Evolutionary conservation across 179 eudicot genomes (phyloP).

Genomic region (Beta lomatogona): DNA sequence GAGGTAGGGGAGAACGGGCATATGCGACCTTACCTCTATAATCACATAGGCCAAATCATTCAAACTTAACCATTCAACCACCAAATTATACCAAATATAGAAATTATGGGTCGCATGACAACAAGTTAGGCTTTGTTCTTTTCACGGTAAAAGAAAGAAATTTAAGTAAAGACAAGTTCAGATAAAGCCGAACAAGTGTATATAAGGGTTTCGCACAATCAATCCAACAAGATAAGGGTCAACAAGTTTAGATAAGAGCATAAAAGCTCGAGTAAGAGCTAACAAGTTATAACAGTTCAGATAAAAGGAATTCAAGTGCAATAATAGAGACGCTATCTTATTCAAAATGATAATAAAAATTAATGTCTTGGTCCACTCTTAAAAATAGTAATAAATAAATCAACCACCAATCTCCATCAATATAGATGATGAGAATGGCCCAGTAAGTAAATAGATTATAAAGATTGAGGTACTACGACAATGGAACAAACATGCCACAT

Average conservation of each 20-base stretch:
- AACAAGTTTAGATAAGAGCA: too few relatives aligned
- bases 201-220: too few relatives aligned
- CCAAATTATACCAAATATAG: not conserved
- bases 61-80: not conserved
- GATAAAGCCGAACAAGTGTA: too few relatives aligned
- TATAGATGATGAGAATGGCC: not conserved
- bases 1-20: too few relatives aligned
- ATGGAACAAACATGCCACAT: not conserved
- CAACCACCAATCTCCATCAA: not conserved
- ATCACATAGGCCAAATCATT: not conserved
- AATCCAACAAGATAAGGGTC: too few relatives aligned
- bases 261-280: too few relatives aligned
- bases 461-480: not conserved
- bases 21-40: not conserved
- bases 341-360: slow-evolving; percentile 4
- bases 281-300: too few relatives aligned
- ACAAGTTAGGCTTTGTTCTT: too few relatives aligned
- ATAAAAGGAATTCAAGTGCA: not conserved
- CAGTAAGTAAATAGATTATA: not conserved
- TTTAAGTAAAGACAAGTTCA: too few relatives aligned
- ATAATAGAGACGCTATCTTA: not conserved
- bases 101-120: not conserved
- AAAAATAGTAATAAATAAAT: not conserved
- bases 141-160: too few relatives aligned
- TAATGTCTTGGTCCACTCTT: slow-evolving; percentile 3